A percentile compares a stretch with the other conserved stretches of the same genome.
phyloP scores from a whole-genome alignment of 805 yeast species.

The Yarrowia hollandica region DNA sequence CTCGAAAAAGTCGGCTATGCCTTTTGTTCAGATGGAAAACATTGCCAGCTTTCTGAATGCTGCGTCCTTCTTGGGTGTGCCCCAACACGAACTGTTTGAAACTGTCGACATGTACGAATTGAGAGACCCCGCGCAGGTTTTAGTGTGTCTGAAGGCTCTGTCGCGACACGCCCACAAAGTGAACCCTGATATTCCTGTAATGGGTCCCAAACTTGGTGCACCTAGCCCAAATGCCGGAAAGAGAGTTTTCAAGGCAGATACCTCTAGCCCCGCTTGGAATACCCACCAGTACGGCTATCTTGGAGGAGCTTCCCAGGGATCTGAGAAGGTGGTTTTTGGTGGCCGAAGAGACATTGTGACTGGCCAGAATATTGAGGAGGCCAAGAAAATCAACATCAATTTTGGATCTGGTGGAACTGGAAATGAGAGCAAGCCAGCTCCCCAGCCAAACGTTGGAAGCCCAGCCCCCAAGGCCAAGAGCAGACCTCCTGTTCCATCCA shows the following conservation, averaged over 20 bases:
- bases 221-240: constrained; percentile 50
- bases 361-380: not conserved
- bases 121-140: constrained; percentile 75
- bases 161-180: constrained; percentile 65
- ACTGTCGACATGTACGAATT: constrained; percentile 73
- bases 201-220: constrained; percentile 59
- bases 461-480: constrained; percentile 26
- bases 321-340: constrained; percentile 58
- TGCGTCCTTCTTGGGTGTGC: constrained; percentile 64
- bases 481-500: constrained; percentile 33
- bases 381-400: constrained; percentile 11
- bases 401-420: not conserved
- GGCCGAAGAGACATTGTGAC: constrained; percentile 49
- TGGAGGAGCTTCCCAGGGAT: constrained; percentile 56
- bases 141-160: constrained; percentile 70
- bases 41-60: constrained; percentile 68
- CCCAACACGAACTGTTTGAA: constrained; percentile 78
- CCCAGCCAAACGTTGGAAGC: not conserved
- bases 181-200: constrained; percentile 51
- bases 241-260: constrained; percentile 49
- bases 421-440: not conserved
- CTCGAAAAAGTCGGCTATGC: constrained; percentile 65
- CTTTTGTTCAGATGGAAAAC: constrained; percentile 83
- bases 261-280: constrained; percentile 58
- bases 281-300: constrained; percentile 60